Evolutionary conservation across 2,329 filamentous ascomycete species (phyloP).

Genomic region (Colletotrichum musae): DNA sequence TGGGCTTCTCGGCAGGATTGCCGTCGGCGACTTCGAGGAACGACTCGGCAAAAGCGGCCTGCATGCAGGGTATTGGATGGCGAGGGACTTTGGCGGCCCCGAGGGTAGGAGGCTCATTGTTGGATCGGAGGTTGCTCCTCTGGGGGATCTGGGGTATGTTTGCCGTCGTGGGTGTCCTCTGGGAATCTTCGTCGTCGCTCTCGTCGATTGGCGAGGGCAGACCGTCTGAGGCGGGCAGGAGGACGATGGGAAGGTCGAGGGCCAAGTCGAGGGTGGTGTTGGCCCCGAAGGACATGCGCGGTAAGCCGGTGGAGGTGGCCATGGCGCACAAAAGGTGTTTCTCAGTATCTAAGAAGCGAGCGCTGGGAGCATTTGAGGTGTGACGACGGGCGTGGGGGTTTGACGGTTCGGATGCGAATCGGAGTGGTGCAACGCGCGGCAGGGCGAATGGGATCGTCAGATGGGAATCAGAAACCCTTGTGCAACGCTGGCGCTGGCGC

Average conservation of each 20-base stretch:
- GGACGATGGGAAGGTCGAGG: conserved; percentile 40
- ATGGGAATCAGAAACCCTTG: conserved; percentile 5
- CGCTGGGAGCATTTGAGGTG: conserved; percentile 36
- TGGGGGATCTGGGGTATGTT: conserved; percentile 36
- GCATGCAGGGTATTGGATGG: conserved; percentile 84
- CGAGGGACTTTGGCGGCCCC: conserved; percentile 50
- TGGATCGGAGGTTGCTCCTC: conserved; percentile 30
- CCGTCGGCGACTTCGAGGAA: conserved; percentile 78
- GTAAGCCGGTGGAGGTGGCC: conserved; percentile 40
- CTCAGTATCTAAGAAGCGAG: conserved; percentile 18
- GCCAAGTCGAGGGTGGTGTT: conserved; percentile 38
- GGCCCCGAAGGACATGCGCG: conserved; percentile 42
- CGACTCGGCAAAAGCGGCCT: conserved; percentile 87
- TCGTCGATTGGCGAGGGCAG: conserved; percentile 25
- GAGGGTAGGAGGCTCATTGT: conserved; percentile 32
- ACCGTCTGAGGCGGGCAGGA: conserved; percentile 37
- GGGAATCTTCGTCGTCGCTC: conserved; percentile 37
- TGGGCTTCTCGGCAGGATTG: conserved; percentile 63
- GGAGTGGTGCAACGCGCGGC: conserved; percentile 27
- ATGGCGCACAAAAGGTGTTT: conserved; percentile 37
- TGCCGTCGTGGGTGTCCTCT: conserved; percentile 39
- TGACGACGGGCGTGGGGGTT: conserved; percentile 34
- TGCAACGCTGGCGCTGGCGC: conserved; percentile 33
- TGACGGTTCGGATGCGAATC: conserved; percentile 21
- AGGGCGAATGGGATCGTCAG: conserved; percentile 18